Evolutionary conservation across 331 rosid genomes (phyloP).

Genomic region (Arachis monticola): DNA sequence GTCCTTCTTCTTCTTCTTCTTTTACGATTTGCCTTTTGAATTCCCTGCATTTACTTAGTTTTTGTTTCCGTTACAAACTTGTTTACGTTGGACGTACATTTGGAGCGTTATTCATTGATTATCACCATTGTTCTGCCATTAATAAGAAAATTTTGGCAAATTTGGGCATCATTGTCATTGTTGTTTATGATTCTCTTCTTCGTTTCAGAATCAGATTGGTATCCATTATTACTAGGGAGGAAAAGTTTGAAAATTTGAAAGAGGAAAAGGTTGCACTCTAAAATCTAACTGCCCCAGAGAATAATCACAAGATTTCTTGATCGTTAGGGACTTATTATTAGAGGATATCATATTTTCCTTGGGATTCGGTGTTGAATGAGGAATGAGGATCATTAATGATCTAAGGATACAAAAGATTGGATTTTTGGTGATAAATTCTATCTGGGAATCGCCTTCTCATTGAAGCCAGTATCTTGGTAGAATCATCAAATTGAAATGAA

Average conservation of each 20-base stretch:
- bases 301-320: constrained; percentile 39
- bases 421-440: constrained; percentile 28
- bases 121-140: constrained; percentile 24
- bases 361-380: constrained; percentile 38
- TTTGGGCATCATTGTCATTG: neutral
- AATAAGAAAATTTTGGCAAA: constrained; percentile 24
- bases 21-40: constrained; percentile 20
- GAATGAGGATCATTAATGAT: constrained; percentile 38
- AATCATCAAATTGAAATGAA: constrained; percentile 42
- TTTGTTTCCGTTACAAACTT: constrained; percentile 55
- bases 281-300: constrained; percentile 23
- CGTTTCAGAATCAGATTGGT: constrained; percentile 38
- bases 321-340: neutral
- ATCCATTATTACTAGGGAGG: constrained; percentile 21
- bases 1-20: neutral
- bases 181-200: constrained; percentile 21
- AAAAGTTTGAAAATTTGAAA: constrained; percentile 33
- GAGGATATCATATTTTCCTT: constrained; percentile 35
- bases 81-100: constrained; percentile 14
- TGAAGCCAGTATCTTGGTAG: constrained; percentile 11
- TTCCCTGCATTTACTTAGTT: constrained; percentile 45
- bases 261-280: neutral
- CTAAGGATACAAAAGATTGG: constrained; percentile 21
- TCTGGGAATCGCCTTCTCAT: constrained; percentile 38
- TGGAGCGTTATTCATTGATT: constrained; percentile 41